Evolutionary conservation across 768 basidiomycete genomes (phyloP).

Genomic region (Heimioporus sp.): DNA sequence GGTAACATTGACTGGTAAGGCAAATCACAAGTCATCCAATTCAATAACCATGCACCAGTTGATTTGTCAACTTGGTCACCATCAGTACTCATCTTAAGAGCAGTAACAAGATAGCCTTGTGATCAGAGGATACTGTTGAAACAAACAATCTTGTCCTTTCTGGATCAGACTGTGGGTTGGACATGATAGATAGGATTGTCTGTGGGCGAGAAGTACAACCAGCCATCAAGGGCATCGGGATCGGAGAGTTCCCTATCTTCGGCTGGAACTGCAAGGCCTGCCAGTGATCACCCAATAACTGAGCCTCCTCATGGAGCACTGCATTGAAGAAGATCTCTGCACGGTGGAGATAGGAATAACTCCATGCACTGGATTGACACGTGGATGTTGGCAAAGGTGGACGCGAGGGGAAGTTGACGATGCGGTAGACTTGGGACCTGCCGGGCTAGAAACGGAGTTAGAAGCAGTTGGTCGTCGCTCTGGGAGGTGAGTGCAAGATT

Average conservation of each 20-base stretch:
- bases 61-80: too few species aligned
- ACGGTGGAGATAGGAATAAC: conserved; percentile 20
- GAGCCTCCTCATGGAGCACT: conserved; percentile 16
- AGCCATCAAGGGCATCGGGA: conserved; percentile 2
- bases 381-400: conserved; percentile 32
- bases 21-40: too few species aligned
- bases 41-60: too few species aligned
- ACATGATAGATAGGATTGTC: conserved; percentile 20
- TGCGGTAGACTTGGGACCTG: conserved; percentile 24
- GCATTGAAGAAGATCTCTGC: conserved; percentile 22
- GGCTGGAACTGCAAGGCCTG: conserved; percentile 20
- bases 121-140: too few species aligned
- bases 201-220: conserved; percentile 13
- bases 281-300: conserved; percentile 15
- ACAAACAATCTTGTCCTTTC: too few species aligned
- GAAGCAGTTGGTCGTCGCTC: conserved; percentile 17
- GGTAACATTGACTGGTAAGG: too few species aligned
- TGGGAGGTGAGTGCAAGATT: conserved; percentile 10
- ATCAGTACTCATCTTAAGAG: too few species aligned
- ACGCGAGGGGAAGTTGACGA: conserved; percentile 25
- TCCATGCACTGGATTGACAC: conserved; percentile 28
- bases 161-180: conserved; percentile 4
- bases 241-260: conserved; percentile 16
- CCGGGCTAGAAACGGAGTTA: conserved; percentile 30
- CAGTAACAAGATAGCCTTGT: too few species aligned